Base-by-base conservation (phyloP, 176 grass and related monocot genomes). In the Tuctoria greenei region DNA sequence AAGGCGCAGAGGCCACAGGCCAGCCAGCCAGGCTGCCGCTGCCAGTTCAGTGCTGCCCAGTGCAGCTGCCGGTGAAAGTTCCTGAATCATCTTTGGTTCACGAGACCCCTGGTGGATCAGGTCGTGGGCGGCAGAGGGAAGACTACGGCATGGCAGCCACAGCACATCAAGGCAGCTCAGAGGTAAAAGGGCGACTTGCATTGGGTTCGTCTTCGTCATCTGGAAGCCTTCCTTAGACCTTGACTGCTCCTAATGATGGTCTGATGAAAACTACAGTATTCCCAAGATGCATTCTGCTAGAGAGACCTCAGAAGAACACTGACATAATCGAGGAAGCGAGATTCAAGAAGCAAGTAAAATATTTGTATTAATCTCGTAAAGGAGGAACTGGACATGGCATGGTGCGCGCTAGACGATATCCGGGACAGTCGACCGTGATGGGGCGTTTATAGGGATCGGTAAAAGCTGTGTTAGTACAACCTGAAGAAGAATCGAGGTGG, bases 1-100 rank as follows among this genome's bases (percentile, higher is more conserved):
- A 79, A 86, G 64, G 7, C 31, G 13, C 24, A 17, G 60, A 50
- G 36, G 18, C 73, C 40, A 21, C n/a, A n/a, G n/a, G 6, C 23
- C 14, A 2, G 18, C 23, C 14, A 7, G 28, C 60, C 21, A 6
- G 37, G 20, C 43, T 17, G 41, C n/a, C n/a, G n/a, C n/a, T n/a
- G n/a, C n/a, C n/a, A n/a, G n/a, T n/a, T n/a, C n/a, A n/a, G n/a
- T n/a, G n/a, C n/a, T n/a, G 31, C 18, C 34, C 64, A 64, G 46
- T 23, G 72, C 71, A 18, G 59, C 11, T 82, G 66, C 79, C 66
- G 47, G 66, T 23, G 85, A 72, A 87, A 87, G 85, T 87, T 65
- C 59, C 40, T 20, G 78, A 25, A 87, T 87, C 73, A 4, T 72
- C 84, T 72, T 82, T 86, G 72, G 72, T 38, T 58, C 46, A 71